Evolutionary conservation across 352 stramenopile species (phyloP), one percentile per base, ranked within the genome.

Genomic region (Pythium oligandrum): DNA sequence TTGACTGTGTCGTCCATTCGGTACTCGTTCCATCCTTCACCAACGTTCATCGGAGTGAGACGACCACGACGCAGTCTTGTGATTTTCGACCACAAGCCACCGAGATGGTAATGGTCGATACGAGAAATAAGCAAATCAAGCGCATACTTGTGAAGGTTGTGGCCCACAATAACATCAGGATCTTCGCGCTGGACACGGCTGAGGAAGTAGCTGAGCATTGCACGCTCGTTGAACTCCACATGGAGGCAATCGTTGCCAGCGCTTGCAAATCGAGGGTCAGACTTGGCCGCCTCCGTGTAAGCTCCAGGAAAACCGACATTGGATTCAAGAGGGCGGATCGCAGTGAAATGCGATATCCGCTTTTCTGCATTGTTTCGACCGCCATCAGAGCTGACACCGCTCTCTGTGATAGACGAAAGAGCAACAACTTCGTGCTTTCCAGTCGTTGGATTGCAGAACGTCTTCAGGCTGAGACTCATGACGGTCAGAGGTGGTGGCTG

Each of bases 121-220:
- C 97, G 85, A 31, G 76, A 93, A 12, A 99, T 85, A 4, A 99
- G 73, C n/a, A 99, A 78, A 64, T 99, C 95, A 36, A 99, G 81
- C 17, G 97, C 95, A 65, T 99, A 99, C 42, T 97, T 97, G 75
- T 97, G 93, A 45, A 99, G 83, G 70, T 99, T 99, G 81, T 99
- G 97, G 8, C 95, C 97, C 10, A 99, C 89, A 34, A 99, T 84
- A 6, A 99, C 86, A 63, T 99, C 98, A 4, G 97, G 97, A 71
- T 99, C 98, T 81, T 98, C 96, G 35, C 64, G 72, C 49, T 98
- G 91, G 38, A 99, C 73, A 55, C 96, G 89, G 32, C 81, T 90
- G 48, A 95, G 59, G 47, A 95, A 93, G 57, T 90, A 95, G 56
- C 75, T 93, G 31, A 95, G 71, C 70, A 95, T 72, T 40, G 88